Evolutionary conservation across 1,284 basidiomycete species (phyloP).

Genomic region (Psilocybe mexicana): DNA sequence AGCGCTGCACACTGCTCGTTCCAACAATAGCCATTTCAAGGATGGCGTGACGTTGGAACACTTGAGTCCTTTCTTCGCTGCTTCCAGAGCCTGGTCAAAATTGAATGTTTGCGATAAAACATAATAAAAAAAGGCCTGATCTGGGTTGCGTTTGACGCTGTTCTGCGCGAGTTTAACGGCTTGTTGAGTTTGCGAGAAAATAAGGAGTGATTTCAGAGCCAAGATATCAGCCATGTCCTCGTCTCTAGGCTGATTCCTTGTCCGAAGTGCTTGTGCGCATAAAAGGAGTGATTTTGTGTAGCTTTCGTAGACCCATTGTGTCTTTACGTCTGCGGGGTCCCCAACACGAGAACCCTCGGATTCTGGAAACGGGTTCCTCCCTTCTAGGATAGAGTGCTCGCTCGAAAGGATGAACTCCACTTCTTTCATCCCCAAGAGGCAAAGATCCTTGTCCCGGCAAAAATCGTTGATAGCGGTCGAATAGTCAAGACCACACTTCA

Average conservation of each 20-base stretch:
- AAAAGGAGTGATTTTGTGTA: too few species aligned
- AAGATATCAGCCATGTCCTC: slow-evolving; percentile 56
- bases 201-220: slow-evolving; percentile 57
- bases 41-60: slow-evolving; percentile 22
- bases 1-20: slow-evolving; percentile 59
- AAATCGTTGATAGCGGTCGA: too few species aligned
- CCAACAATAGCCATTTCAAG: slow-evolving; percentile 51
- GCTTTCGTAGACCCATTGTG: too few species aligned
- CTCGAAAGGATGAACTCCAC: too few species aligned
- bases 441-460: too few species aligned
- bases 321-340: too few species aligned
- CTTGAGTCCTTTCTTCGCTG: slow-evolving; percentile 58
- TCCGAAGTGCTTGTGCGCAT: too few species aligned
- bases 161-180: slow-evolving; percentile 44
- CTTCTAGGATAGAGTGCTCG: too few species aligned
- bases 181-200: slow-evolving; percentile 33
- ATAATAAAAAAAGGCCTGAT: slow-evolving; percentile 25
- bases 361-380: too few species aligned
- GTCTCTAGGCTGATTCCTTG: slow-evolving; percentile 29
- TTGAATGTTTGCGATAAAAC: slow-evolving; percentile 19
- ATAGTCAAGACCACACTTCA: too few species aligned
- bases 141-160: slow-evolving; percentile 49
- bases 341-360: too few species aligned
- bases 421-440: too few species aligned
- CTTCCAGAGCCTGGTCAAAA: slow-evolving; percentile 34